Base-by-base conservation (phyloP, 2,329 filamentous ascomycete genomes). In the Fusarium scirpi region DNA sequence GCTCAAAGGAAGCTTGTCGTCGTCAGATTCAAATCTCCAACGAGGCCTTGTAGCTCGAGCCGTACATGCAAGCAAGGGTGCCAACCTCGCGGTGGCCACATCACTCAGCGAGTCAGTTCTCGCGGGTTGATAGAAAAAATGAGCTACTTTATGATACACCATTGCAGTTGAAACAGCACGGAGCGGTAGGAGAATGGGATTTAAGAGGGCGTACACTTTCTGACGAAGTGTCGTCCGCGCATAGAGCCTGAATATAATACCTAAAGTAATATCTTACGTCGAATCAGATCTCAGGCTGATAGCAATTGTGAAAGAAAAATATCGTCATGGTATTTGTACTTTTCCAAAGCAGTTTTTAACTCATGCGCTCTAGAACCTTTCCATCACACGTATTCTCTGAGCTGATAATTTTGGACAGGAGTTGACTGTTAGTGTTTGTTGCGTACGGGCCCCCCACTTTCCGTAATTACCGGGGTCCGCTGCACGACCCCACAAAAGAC, bases 1-100 rank as follows among this genome's bases (percentile, higher is more conserved):
- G 96, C 88, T 97, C 76, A 98, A 94, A 82, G 95, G 96, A 8
- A 82, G 84, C 62, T 67, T 88, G 11, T 82, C 85, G 4, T 79
- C 82, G 6, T 81, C 82, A 24, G 65, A 80, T 46, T 58, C 75
- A 38, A 69, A 69, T 18, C 68, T 78, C 13, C 78, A 82, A 47
- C 76, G 75, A 27, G 73, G 69, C 20, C 76, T 84, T 29, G 74
- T 83, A n/a, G 76, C 79, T 16, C 73, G 76, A n/a, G 82, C 82
- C 18, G 76, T 84, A 15, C 79, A 82, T 60, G 81, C 82, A 5
- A 82, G 82, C 56, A 81, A 79, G 63, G 82, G 80, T 32, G 77
- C 75, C 38, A 76, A 74, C 32, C 71, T 76, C 45, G 75, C 78
- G 15, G 74, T 82, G 13, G 66, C 71, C 11, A 58, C 72, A 16